Conservation (phyloP, 805 yeast species). For the Candida sonorensis region DNA sequence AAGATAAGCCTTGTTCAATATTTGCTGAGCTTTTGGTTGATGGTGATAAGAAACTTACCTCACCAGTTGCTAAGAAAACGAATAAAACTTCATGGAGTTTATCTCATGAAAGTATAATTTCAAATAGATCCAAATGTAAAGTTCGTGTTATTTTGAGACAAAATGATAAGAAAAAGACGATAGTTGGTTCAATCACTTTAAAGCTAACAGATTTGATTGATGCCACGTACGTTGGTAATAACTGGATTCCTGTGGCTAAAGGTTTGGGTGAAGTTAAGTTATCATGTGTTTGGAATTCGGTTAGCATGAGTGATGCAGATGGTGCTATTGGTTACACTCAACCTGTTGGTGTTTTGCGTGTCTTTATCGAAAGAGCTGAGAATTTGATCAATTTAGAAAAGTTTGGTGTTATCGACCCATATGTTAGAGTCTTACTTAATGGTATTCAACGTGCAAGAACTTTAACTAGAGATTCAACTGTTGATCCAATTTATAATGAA, state of each 20-base stretch:
- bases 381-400: slow-evolving; percentile 79
- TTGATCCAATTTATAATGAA: slow-evolving; percentile 83
- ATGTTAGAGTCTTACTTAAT: slow-evolving; percentile 71
- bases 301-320: slow-evolving; percentile 55
- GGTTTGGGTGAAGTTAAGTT: slow-evolving; percentile 71
- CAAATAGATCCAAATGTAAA: slow-evolving; percentile 61
- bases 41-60: slow-evolving; percentile 49
- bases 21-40: slow-evolving; percentile 68
- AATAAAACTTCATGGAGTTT: slow-evolving; percentile 64
- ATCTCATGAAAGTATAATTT: slow-evolving; percentile 54
- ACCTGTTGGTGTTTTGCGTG: slow-evolving; percentile 88
- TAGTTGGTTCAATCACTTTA: slow-evolving; percentile 53
- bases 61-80: slow-evolving; percentile 52
- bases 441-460: slow-evolving; percentile 77
- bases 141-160: slow-evolving; percentile 63
- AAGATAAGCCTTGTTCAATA: slow-evolving; percentile 44
- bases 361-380: slow-evolving; percentile 62
- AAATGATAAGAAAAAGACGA: slow-evolving; percentile 46
- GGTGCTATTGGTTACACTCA: slow-evolving; percentile 82
- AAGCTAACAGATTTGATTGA: slow-evolving; percentile 63
- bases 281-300: slow-evolving; percentile 80
- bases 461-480: slow-evolving; percentile 52
- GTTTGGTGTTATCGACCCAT: slow-evolving; percentile 90
- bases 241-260: slow-evolving; percentile 65
- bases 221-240: slow-evolving; percentile 68